Evolutionary conservation across 495 filamentous ascomycete genomes (phyloP).

Genomic region (Parathielavia hyrcaniae): DNA sequence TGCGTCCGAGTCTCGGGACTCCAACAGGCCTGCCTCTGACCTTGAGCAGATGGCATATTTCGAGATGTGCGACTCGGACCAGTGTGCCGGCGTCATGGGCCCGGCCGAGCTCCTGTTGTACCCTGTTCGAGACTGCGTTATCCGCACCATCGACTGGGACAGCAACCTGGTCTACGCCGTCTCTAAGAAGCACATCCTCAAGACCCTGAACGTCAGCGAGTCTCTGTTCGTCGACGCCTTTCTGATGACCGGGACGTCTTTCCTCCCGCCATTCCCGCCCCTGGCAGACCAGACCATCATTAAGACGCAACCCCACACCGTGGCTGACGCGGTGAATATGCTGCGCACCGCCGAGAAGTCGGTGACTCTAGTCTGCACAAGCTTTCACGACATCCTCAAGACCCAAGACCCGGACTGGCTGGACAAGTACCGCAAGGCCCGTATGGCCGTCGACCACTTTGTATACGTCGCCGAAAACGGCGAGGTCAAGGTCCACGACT

Average conservation of each 20-base stretch:
- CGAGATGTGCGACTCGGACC: conserved; percentile 58
- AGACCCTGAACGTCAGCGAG: conserved; percentile 59
- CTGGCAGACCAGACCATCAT: conserved; percentile 51
- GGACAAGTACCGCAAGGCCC: conserved; percentile 75
- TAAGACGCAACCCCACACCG: conserved; percentile 45
- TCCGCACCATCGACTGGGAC: conserved; percentile 70
- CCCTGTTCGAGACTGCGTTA: conserved; percentile 68
- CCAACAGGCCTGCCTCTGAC: conserved; percentile 22
- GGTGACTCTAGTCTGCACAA: conserved; percentile 57
- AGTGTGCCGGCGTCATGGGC: conserved; percentile 74
- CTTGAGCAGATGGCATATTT: conserved; percentile 69
- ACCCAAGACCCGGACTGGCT: conserved; percentile 66
- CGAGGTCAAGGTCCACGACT: conserved; percentile 63
- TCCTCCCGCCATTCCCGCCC: conserved; percentile 70
- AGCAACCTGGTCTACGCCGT: conserved; percentile 61
- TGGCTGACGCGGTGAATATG: conserved; percentile 65
- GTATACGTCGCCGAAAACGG: conserved; percentile 71
- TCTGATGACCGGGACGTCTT: conserved; percentile 75
- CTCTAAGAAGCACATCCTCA: conserved; percentile 61
- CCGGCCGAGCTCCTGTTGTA: conserved; percentile 85
- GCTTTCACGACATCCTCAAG: conserved; percentile 65
- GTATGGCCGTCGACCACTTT: conserved; percentile 81
- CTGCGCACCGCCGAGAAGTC: conserved; percentile 59
- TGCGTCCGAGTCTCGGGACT: not conserved
- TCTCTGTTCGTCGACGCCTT: conserved; percentile 76